phyloP scores from a whole-genome alignment of 306 rosid species.

The Acacia melanoxylon region DNA sequence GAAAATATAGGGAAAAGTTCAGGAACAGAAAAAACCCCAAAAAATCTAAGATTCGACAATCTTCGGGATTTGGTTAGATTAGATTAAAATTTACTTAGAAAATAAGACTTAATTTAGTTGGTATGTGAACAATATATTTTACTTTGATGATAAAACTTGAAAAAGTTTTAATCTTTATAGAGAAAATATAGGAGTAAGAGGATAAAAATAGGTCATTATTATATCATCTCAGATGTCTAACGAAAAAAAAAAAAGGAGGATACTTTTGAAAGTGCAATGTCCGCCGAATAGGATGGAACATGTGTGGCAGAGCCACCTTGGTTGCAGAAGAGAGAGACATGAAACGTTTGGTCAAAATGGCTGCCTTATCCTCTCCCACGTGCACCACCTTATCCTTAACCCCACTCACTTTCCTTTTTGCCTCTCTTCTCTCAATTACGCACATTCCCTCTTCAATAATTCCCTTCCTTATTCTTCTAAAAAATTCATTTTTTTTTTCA shows the following conservation, averaged over 20 bases:
- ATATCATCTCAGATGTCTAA: background rate
- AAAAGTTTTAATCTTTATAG: background rate
- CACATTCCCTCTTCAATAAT: background rate
- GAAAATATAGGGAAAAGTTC: too few species aligned
- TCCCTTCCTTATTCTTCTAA: background rate
- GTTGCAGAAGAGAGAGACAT: background rate
- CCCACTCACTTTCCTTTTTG: constrained; percentile 44
- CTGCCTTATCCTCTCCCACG: constrained; percentile 71
- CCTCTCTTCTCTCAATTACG: background rate
- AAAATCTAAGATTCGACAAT: too few species aligned
- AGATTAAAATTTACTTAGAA: too few species aligned
- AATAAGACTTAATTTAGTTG: too few species aligned
- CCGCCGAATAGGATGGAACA: background rate
- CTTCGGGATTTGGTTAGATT: too few species aligned
- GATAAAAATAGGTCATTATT: background rate
- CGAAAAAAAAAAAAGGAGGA: background rate
- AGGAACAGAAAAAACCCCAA: too few species aligned
- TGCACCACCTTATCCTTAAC: constrained; percentile 65
- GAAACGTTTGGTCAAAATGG: constrained; percentile 42
- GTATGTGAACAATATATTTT: too few species aligned
- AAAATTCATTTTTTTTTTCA: background rate
- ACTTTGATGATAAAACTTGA: background rate
- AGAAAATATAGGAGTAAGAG: background rate
- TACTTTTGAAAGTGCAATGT: background rate
- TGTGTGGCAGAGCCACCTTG: background rate